Evolutionary conservation across 2,329 filamentous ascomycete genomes (phyloP).

Genomic region (Colletotrichum sp.): DNA sequence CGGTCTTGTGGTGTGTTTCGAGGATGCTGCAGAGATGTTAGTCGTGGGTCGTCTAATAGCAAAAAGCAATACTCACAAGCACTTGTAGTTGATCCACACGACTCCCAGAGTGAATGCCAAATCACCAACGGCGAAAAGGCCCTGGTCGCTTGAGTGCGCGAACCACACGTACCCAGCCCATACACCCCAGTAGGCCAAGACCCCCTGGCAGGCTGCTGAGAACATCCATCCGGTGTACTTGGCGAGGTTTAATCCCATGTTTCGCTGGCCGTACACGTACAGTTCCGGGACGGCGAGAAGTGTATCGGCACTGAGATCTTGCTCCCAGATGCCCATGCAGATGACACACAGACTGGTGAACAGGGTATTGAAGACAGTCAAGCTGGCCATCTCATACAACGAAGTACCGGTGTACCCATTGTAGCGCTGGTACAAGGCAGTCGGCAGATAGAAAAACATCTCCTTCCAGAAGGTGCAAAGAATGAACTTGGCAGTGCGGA

Average conservation of each 20-base stretch:
- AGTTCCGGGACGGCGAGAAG: slow-evolving; percentile 92
- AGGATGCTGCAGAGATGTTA: slow-evolving; percentile 57
- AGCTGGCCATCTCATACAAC: slow-evolving; percentile 83
- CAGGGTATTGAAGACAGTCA: slow-evolving; percentile 93
- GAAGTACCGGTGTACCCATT: slow-evolving; percentile 91
- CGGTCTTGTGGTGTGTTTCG: slow-evolving; percentile 78
- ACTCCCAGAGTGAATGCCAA: slow-evolving; percentile 75
- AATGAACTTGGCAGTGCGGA: slow-evolving; percentile 87
- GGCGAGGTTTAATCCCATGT: slow-evolving; percentile 73
- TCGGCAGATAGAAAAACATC: slow-evolving; percentile 81
- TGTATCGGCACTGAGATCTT: slow-evolving; percentile 83
- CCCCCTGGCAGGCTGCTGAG: slow-evolving; percentile 73
- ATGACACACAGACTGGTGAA: slow-evolving; percentile 92
- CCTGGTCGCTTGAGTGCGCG: slow-evolving; percentile 65
- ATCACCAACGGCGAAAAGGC: slow-evolving; percentile 76
- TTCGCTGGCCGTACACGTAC: slow-evolving; percentile 81
- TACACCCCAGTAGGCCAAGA: slow-evolving; percentile 73
- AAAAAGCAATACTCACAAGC: slow-evolving; percentile 63
- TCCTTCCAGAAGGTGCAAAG: slow-evolving; percentile 93
- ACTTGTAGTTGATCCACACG: slow-evolving; percentile 76
- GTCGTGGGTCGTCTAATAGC: background rate
- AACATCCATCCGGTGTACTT: slow-evolving; percentile 82
- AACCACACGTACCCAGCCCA: slow-evolving; percentile 58
- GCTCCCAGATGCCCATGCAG: slow-evolving; percentile 89
- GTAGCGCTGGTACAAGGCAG: slow-evolving; percentile 82